Base-by-base conservation (phyloP, 2,329 filamentous ascomycete species). In the Penicillium capsulatum region DNA sequence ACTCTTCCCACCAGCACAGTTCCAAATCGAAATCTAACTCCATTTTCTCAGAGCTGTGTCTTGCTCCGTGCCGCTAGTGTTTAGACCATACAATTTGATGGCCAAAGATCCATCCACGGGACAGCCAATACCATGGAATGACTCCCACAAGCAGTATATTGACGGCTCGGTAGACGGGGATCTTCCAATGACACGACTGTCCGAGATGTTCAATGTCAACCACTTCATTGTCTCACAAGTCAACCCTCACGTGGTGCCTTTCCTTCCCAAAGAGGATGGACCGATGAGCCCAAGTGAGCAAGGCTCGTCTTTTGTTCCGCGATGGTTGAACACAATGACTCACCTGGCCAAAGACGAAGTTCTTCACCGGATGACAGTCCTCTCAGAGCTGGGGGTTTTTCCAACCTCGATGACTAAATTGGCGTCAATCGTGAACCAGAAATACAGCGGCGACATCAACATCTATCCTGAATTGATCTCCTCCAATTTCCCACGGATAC, bases 181-280 rank as follows among this genome's bases (percentile, higher is more conserved):
- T 62, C 72, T 97, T 2, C 91, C 91, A 2, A 94, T 94, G 80
- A 88, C 84, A 14, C 80, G 87, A 2, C 73, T 97, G 11, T 82
- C 89, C 1, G 89, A 95, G 59, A 90, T 96, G 84, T 95, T 96
- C 72, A 95, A 96, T 58, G 90, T 96, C 60, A 96, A 96, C 58
- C 91, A 96, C 61, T 96, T 96, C 59, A 96, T 97, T 51, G 91
- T 96, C 13, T 95, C 89, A 0, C 91, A 97, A 61, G 89, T 96
- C 35, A 97, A 97, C 55, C 91, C 91, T 0, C 91, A 97, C 55
- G 86, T 96, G 7, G 80, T 94, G 0, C 87, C 88, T 0, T 95
- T 97, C 55, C 69, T 96, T 11, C 73, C 79, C 11, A 85, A 82
- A 50, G 86, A 94, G 42, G 84, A 88, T 45, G 74, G 58, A 59